Conservation (phyloP, 1,284 basidiomycete species). For the Melampsora medusae region DNA sequence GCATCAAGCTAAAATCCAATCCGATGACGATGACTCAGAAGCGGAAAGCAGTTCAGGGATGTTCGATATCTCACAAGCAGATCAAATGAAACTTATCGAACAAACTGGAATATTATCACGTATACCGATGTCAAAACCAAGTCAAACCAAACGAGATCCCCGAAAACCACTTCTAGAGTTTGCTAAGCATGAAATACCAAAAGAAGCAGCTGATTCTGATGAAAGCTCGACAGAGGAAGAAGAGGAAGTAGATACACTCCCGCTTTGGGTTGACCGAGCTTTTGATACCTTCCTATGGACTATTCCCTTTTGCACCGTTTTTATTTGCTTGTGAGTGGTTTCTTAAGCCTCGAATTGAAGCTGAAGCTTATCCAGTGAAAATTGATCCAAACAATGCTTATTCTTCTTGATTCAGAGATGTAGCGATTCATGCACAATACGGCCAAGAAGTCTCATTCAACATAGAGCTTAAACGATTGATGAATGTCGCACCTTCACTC, state of each 20-base stretch:
- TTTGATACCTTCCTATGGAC: conserved; percentile 42
- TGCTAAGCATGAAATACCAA: conserved; percentile 9
- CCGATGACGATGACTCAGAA: conserved; percentile 2
- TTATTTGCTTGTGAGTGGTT: conserved; percentile 43
- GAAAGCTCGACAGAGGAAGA: conserved; percentile 3
- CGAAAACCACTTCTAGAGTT: conserved; percentile 27
- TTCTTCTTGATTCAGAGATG: conserved; percentile 22
- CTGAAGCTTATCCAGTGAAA: background rate
- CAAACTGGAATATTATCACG: conserved; percentile 24
- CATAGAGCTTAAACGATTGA: conserved; percentile 17
- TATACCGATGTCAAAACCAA: background rate
- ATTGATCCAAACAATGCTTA: background rate
- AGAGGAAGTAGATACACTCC: conserved; percentile 19
- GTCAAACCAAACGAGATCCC: background rate
- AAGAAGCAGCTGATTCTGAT: background rate
- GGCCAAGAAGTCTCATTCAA: conserved; percentile 28
- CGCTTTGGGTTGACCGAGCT: conserved; percentile 29
- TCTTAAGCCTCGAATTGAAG: background rate
- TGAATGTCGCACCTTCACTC: conserved; percentile 28
- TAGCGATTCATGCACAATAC: conserved; percentile 43
- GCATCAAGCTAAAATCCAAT: background rate
- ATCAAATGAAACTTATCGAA: conserved; percentile 23
- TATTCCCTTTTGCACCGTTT: conserved; percentile 34
- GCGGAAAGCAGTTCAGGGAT: background rate
- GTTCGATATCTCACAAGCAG: background rate